A percentile compares a stretch with the other conserved stretches of the same genome.
Evolutionary conservation across 345 rosid species (phyloP).

Genomic region (Euclidium syriacum): DNA sequence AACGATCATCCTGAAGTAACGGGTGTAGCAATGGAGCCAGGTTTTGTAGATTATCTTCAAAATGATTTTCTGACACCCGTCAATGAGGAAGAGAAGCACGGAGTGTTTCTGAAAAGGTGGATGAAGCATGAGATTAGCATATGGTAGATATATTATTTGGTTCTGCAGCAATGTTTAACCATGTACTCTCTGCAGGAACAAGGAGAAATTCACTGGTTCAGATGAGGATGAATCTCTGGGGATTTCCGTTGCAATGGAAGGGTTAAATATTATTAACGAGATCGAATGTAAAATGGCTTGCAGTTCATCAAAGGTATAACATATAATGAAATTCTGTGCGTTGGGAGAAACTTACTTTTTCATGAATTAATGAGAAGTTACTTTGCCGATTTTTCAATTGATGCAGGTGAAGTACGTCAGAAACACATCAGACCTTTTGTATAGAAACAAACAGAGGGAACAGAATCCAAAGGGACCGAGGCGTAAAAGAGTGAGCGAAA

Average conservation of each 20-base stretch:
- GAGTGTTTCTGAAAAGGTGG: constrained; percentile 77
- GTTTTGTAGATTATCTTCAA: constrained; percentile 73
- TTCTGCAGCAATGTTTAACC: constrained; percentile 3
- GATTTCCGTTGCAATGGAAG: constrained; percentile 44
- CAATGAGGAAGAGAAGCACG: constrained; percentile 55
- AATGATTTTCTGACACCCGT: constrained; percentile 53
- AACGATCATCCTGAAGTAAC: constrained; percentile 84
- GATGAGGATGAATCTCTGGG: constrained; percentile 48
- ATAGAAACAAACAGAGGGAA: constrained; percentile 40
- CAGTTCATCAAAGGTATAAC: constrained; percentile 80
- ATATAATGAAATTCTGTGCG: not conserved
- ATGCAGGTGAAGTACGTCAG: constrained; percentile 72
- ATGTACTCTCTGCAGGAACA: constrained; percentile 54
- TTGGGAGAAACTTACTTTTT: not conserved
- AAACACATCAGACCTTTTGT: constrained; percentile 84
- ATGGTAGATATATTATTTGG: constrained; percentile 1
- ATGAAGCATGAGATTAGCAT: constrained; percentile 6
- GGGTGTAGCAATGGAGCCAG: constrained; percentile 72
- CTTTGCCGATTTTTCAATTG: constrained; percentile 15
- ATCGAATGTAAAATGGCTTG: constrained; percentile 75
- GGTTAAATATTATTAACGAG: constrained; percentile 58
- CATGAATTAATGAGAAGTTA: constrained; percentile 1
- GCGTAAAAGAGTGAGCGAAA: constrained; percentile 5
- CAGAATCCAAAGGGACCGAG: not conserved
- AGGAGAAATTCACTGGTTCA: constrained; percentile 26